Base-by-base conservation (phyloP, 176 grass and related monocot species). In the Elymus sibiricus region DNA sequence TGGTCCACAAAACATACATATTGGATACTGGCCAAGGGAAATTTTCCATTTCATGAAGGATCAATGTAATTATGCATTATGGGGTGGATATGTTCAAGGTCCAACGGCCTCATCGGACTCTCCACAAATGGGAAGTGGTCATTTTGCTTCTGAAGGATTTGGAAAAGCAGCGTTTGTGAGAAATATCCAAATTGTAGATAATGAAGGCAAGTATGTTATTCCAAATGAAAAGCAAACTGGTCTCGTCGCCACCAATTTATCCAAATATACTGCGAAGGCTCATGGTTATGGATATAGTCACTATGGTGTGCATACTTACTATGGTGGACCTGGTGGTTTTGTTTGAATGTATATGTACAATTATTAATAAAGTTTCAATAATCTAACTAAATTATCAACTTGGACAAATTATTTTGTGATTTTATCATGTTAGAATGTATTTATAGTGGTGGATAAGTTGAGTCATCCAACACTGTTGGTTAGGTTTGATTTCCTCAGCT, bases 41-140 rank as follows among this genome's bases (percentile, higher is more conserved):
- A 13, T 85, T 22, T 89, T 89, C 17, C 55, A 13, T 28, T 7
- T 9, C 40, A 17, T 83, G 28, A n/a, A 37, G 7, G 68, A 79
- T 4, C 43, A 40, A 6, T 65, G 40, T 15, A 24, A 34, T 7
- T 56, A 12, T 37, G 64, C 40, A 11, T 17, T 58, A 2, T 65
- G 61, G n/a, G 78, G 70, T 10, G 84, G 84, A 66, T 15, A 12
- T 10, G 78, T 83, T 31, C 39, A 40, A 37, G 64, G 27, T 0
- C 78, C 69, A 2, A 47, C 39, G 0, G 53, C 38, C 3, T 40
- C 32, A 22, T n/a, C 16, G 6, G 9, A 73, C 0, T 69, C 68
- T 24, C 78, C 42, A 21, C 39, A 8, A 3, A 87, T 87, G 84
- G 88, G 88, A 0, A 87, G 88, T 14, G 84, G 88, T 0, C 88